These are phyloP conservation scores for Citrus sp. DNA, from an alignment of 345 rosid genomes.

Conservation along the genomic window DNA sequence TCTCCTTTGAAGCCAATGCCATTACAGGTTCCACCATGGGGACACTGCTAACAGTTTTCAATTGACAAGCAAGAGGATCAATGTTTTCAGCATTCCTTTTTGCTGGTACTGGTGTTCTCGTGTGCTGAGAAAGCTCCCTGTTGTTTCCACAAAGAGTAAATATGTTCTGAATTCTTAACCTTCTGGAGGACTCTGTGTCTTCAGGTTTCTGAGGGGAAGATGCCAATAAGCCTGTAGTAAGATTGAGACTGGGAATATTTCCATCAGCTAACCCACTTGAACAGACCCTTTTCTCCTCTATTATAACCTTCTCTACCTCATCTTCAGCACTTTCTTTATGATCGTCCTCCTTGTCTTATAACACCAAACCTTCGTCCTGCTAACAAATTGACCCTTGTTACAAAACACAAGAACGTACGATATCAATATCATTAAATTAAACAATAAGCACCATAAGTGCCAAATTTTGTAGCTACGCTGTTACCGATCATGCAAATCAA, in stretches of 20 bases:
- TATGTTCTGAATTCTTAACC: slow-evolving; percentile 68
- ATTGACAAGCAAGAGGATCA: slow-evolving; percentile 15
- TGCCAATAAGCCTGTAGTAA: slow-evolving; percentile 13
- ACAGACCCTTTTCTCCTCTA: slow-evolving; percentile 70
- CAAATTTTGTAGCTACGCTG: too few relatives aligned
- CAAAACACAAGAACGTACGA: too few relatives aligned
- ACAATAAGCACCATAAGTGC: too few relatives aligned
- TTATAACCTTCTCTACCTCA: slow-evolving; percentile 76
- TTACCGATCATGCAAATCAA: too few relatives aligned
- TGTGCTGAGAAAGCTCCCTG: slow-evolving; percentile 75
- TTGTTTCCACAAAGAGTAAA: slow-evolving; percentile 93
- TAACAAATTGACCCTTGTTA: too few relatives aligned
- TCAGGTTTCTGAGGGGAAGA: slow-evolving; percentile 26
- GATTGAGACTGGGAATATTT: slow-evolving; percentile 3
- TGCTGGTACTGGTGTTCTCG: slow-evolving; percentile 33
- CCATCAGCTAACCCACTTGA: slow-evolving; percentile 21
- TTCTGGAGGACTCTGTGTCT: slow-evolving; percentile 59
- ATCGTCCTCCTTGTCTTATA: slow-evolving; percentile 32
- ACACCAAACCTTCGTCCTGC: too few relatives aligned
- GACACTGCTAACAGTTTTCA: not conserved
- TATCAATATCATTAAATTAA: too few relatives aligned
- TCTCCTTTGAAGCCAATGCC: slow-evolving; percentile 47
- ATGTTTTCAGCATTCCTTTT: slow-evolving; percentile 19
- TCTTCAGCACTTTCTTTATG: slow-evolving; percentile 32
- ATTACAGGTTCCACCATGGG: slow-evolving; percentile 7